Conservation (phyloP, 2,329 filamentous ascomycete genomes). For the Pseudogymnoascus sp. region DNA sequence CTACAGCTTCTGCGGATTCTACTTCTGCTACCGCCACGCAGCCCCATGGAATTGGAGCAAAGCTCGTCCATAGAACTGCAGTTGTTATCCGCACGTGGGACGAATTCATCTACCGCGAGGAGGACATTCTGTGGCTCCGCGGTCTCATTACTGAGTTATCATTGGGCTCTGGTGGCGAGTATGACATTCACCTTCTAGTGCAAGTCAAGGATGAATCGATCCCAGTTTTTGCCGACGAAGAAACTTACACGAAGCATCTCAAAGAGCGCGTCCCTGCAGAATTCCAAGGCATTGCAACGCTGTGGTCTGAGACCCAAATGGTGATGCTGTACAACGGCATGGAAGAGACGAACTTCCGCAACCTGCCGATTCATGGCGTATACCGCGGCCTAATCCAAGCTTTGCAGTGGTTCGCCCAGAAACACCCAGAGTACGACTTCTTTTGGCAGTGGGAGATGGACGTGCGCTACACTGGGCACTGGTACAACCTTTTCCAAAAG, state of each 20-base stretch:
- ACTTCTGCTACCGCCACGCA: not conserved
- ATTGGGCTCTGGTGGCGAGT: conserved; percentile 75
- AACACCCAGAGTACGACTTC: conserved; percentile 81
- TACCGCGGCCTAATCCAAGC: conserved; percentile 93
- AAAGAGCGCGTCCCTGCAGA: conserved; percentile 68
- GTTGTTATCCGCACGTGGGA: conserved; percentile 79
- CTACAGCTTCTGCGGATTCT: not conserved
- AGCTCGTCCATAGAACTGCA: conserved; percentile 55
- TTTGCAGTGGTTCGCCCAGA: conserved; percentile 84
- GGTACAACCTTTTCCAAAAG: conserved; percentile 66
- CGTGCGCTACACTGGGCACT: conserved; percentile 81
- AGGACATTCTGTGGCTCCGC: conserved; percentile 75
- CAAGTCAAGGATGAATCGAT: conserved; percentile 73
- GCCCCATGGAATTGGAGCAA: conserved; percentile 18
- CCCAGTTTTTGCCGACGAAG: conserved; percentile 71
- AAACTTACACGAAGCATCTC: conserved; percentile 60
- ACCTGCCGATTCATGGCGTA: conserved; percentile 78
- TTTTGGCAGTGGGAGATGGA: conserved; percentile 98
- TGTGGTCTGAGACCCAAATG: conserved; percentile 96
- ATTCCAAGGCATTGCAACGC: conserved; percentile 78
- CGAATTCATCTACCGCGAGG: conserved; percentile 68
- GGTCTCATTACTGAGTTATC: conserved; percentile 78
- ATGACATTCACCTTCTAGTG: conserved; percentile 77
- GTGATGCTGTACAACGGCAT: conserved; percentile 80
- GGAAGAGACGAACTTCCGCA: conserved; percentile 63